A percentile compares a stretch with the other conserved stretches of the same genome.
These are phyloP conservation scores for Glaciozyma martinii DNA, from an alignment of 768 basidiomycete genomes.

Conservation along the genomic window DNA sequence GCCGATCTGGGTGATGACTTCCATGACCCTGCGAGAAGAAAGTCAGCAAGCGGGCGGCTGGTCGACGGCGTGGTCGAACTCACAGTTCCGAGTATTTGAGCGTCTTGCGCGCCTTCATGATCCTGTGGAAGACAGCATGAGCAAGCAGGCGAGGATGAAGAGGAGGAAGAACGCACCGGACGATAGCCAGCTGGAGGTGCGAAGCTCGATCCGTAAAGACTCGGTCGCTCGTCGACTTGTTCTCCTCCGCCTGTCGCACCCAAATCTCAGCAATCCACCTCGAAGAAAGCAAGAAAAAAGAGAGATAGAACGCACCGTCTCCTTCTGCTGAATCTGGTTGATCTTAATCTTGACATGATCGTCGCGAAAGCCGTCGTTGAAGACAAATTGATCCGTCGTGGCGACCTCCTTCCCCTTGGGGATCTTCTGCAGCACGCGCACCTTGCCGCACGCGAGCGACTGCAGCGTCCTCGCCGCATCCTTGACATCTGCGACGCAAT, in stretches of 20 bases:
- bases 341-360: constrained; percentile 73
- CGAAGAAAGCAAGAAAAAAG: not conserved
- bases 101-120: constrained; percentile 54
- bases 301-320: constrained; percentile 55
- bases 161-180: constrained; percentile 46
- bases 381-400: constrained; percentile 64
- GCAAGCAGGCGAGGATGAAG: constrained; percentile 28
- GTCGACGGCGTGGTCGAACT: not conserved
- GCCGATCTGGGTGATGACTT: constrained; percentile 77
- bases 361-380: constrained; percentile 69
- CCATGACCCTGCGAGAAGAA: constrained; percentile 46
- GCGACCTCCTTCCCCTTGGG: constrained; percentile 70
- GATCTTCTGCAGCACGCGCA: constrained; percentile 72
- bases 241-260: constrained; percentile 66
- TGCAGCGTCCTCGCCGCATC: constrained; percentile 80
- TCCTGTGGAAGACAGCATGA: constrained; percentile 76
- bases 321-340: constrained; percentile 89
- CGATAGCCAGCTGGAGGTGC: constrained; percentile 86
- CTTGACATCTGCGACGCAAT: constrained; percentile 48
- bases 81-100: constrained; percentile 62
- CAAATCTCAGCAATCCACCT: not conserved
- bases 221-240: constrained; percentile 64
- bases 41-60: not conserved
- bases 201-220: constrained; percentile 81
- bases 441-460: constrained; percentile 82